These are phyloP conservation scores for Ichthyophthirius multifiliis DNA, from an alignment of 169 alveolate species.

Conservation along the genomic window DNA sequence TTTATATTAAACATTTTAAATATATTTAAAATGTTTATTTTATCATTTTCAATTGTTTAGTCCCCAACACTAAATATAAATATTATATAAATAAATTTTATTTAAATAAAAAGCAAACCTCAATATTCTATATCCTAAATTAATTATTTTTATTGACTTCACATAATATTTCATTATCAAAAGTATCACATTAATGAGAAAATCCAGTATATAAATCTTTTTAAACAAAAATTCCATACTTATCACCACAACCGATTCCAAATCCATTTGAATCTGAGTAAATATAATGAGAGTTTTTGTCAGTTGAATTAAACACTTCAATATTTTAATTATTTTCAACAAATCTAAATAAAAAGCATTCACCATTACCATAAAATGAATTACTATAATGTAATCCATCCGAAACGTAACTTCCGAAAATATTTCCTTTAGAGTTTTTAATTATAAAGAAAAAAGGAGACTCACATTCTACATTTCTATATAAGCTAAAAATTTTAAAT, in stretches of 20 bases:
- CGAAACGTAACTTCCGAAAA: slow-evolving; percentile 25
- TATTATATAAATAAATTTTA: too few species aligned
- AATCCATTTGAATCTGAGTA: slow-evolving; percentile 35
- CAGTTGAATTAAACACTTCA: slow-evolving; percentile 11
- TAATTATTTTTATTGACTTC: too few species aligned
- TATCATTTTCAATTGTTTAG: too few species aligned
- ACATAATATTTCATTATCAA: slow-evolving; percentile 14
- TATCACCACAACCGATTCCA: slow-evolving; percentile 44
- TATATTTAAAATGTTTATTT: too few species aligned
- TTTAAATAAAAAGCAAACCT: too few species aligned
- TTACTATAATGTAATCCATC: slow-evolving; percentile 14
- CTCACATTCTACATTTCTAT: slow-evolving; percentile 11
- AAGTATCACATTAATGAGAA: slow-evolving; percentile 29
- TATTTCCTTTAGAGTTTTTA: slow-evolving; percentile 7
- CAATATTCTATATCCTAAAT: too few species aligned
- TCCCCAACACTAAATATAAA: too few species aligned
- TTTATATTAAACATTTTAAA: too few species aligned
- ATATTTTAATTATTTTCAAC: background rate
- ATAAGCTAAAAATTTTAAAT: background rate
- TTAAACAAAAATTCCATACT: slow-evolving; percentile 22
- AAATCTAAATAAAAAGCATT: slow-evolving; percentile 26
- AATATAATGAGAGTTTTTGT: slow-evolving; percentile 1
- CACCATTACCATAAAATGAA: slow-evolving; percentile 36
- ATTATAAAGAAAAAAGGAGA: slow-evolving; percentile 26
- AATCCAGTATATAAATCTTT: slow-evolving; percentile 10